These are phyloP conservation scores for Nannochloropsis granulata DNA, from an alignment of 108 stramenopile genomes.

Conservation along the genomic window DNA sequence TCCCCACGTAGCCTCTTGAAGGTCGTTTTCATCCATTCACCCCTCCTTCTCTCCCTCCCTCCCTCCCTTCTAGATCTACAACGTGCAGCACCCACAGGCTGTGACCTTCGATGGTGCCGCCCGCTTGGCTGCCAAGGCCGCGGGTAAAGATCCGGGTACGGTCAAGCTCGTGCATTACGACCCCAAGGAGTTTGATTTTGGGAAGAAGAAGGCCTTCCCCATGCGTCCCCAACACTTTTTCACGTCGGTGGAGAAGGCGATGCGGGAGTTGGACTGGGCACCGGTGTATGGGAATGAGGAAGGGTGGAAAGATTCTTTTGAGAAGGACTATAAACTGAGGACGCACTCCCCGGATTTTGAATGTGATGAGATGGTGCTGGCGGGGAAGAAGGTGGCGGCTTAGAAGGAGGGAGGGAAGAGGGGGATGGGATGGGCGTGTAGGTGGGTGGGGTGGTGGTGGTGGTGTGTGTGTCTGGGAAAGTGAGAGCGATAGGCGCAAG, in stretches of 20 bases:
- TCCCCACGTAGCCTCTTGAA: background rate
- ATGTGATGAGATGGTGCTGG: constrained; percentile 27
- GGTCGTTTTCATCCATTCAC: background rate
- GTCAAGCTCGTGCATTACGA: constrained; percentile 24
- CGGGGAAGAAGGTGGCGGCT: background rate
- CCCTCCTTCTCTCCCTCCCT: too few species aligned
- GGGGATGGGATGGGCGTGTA: background rate
- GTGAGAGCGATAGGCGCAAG: too few species aligned
- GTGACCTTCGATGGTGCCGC: constrained; percentile 25
- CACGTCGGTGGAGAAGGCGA: constrained; percentile 18
- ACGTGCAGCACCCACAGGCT: constrained; percentile 14
- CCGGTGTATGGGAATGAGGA: constrained; percentile 11
- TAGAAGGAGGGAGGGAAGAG: background rate
- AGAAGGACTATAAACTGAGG: constrained; percentile 25
- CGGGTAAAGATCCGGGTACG: constrained; percentile 18
- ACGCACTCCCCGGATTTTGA: constrained; percentile 8
- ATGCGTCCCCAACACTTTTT: constrained; percentile 28
- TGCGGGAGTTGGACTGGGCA: constrained; percentile 24
- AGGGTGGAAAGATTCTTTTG: constrained; percentile 21
- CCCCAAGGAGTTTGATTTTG: constrained; percentile 24
- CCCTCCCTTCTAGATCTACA: background rate
- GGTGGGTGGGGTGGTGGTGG: too few species aligned
- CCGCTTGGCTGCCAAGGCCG: constrained; percentile 16
- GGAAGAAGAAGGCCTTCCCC: constrained; percentile 35
- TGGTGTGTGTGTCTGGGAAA: too few species aligned